Base-by-base conservation (phyloP, 306 rosid species). In the Calophaca sinica region DNA sequence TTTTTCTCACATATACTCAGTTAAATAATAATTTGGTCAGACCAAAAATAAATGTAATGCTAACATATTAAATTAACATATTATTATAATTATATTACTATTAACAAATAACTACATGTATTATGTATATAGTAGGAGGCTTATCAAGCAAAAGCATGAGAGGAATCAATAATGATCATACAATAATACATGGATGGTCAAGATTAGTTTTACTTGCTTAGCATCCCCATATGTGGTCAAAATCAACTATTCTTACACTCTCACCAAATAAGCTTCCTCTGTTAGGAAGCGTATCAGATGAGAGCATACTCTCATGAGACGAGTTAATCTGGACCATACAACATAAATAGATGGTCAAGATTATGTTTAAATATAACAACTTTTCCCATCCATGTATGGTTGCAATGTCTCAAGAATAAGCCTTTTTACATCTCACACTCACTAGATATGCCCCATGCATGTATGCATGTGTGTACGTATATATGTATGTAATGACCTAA, bases 21-120 rank as follows among this genome's bases (percentile, higher is more conserved):
- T 4, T 46, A 32, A 32, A 59, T 31, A 39, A 59, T 33, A 59
- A 59, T 31, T 32, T 32, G 44, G 20, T 58, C 64, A 31, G 64
- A 33, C 42, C 20, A 58, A 58, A 58, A 58, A 58, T 58, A 58
- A 29, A 58, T 58, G 7, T 9, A 31, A 58, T 58, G 63, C 32
- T 29, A 58, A 58, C 38, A 3, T 45, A 58, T 31, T 58, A 58
- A 31, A 58, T 58, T 29, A 58, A 31, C 63, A 31, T 13, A 58
- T 58, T 58, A 31, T 58, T 9, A 4, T 10, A 29, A 20, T 20
- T 20, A 58, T 58, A 58, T 5, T 31, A 58, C 8, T 58, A 5
- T 28, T 58, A 3, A 58, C 63, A 58, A 36, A 31, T 28, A 57
- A 29, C 5, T 53, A 53, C 33, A 53, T 20, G 11, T 44, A 44